Conservation (phyloP, 192 early-diverging fungal species). For the Backusella tarrabulga region DNA sequence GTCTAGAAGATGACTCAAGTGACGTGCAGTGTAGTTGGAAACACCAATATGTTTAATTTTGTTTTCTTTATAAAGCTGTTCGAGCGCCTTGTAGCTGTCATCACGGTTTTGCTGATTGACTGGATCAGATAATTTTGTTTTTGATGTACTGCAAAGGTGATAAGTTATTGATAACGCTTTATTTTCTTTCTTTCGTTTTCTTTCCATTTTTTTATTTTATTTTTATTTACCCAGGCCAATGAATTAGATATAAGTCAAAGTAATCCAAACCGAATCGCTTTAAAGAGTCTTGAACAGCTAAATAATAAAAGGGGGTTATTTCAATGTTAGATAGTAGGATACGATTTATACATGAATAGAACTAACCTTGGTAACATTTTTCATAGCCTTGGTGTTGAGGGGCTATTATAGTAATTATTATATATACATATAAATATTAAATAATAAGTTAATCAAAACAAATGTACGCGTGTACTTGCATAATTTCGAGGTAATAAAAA, state of each 20-base stretch:
- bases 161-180: neutral
- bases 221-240: slow-evolving; percentile 67
- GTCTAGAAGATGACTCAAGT: slow-evolving; percentile 58
- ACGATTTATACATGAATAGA: neutral
- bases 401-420: slow-evolving; percentile 27
- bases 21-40: slow-evolving; percentile 63
- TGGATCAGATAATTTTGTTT: slow-evolving; percentile 32
- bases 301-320: neutral
- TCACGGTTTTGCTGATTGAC: slow-evolving; percentile 49
- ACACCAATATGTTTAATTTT: slow-evolving; percentile 69
- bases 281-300: slow-evolving; percentile 57
- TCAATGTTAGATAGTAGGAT: neutral
- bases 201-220: neutral
- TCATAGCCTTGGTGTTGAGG: slow-evolving; percentile 71
- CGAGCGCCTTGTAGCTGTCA: slow-evolving; percentile 63
- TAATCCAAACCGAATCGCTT: slow-evolving; percentile 62
- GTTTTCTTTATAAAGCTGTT: slow-evolving; percentile 54
- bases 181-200: neutral
- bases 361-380: slow-evolving; percentile 47
- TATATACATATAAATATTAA: neutral
- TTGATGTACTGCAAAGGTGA: slow-evolving; percentile 5
- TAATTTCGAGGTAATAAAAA: slow-evolving; percentile 73
- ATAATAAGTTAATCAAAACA: neutral
- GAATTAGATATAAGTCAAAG: slow-evolving; percentile 73
- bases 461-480: slow-evolving; percentile 24